A percentile compares a stretch with the other conserved stretches of the same genome.
Conservation (phyloP, 257 asterid species). For the Knoxia roxburghii region DNA sequence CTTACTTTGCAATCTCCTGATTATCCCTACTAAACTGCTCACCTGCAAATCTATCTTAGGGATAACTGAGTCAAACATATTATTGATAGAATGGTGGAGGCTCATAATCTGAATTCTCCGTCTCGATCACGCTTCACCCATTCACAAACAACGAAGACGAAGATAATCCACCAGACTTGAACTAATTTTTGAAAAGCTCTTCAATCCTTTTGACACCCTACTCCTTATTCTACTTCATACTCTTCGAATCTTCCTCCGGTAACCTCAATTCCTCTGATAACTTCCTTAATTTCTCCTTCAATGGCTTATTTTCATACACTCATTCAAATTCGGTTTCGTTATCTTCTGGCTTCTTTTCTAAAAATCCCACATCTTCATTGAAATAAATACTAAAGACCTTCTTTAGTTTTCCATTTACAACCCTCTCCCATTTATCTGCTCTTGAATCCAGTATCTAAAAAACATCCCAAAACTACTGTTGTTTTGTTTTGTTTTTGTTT, state of each 20-base stretch:
- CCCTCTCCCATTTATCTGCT: too few relatives aligned
- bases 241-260: slow-evolving; percentile 20
- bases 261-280: slow-evolving; percentile 42
- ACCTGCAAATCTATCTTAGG: slow-evolving; percentile 54
- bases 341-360: slow-evolving; percentile 16
- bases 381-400: slow-evolving; percentile 40
- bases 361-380: slow-evolving; percentile 45
- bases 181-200: slow-evolving; percentile 6
- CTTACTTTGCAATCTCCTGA: slow-evolving; percentile 70
- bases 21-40: slow-evolving; percentile 57
- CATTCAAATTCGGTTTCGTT: slow-evolving; percentile 15
- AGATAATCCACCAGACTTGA: slow-evolving; percentile 8
- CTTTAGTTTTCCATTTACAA: slow-evolving; percentile 12
- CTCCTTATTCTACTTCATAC: not conserved
- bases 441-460: too few relatives aligned
- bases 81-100: slow-evolving; percentile 38
- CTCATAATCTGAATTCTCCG: slow-evolving; percentile 32
- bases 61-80: slow-evolving; percentile 46
- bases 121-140: slow-evolving; percentile 8
- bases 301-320: slow-evolving; percentile 12
- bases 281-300: slow-evolving; percentile 35
- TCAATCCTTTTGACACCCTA: slow-evolving; percentile 6
- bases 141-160: too few relatives aligned
- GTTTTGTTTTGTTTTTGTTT: too few relatives aligned
- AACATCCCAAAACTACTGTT: too few relatives aligned